These are phyloP conservation scores for Thelephora ganbajun DNA, from an alignment of 768 basidiomycete species.

Conservation along the genomic window DNA sequence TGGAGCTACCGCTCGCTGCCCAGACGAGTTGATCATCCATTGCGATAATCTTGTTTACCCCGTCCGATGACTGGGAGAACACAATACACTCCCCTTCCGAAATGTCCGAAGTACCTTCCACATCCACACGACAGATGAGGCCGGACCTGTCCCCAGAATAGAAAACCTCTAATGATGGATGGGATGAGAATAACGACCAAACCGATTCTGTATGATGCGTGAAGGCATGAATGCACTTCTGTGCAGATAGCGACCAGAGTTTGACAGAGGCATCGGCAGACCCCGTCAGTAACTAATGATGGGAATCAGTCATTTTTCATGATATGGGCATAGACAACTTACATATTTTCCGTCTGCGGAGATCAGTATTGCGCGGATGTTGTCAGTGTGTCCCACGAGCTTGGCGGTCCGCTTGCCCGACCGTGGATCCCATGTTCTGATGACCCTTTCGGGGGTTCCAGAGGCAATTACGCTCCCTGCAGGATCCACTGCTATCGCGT, in stretches of 20 bases:
- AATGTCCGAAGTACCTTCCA: conserved; percentile 67
- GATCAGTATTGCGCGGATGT: conserved; percentile 79
- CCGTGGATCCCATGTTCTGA: conserved; percentile 90
- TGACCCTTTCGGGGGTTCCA: conserved; percentile 83
- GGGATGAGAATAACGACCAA: conserved; percentile 83
- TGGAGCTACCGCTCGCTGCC: conserved; percentile 80
- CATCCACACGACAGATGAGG: conserved; percentile 83
- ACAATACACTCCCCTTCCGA: conserved; percentile 84
- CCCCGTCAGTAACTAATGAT: conserved; percentile 57
- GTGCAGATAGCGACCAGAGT: conserved; percentile 84
- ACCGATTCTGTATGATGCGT: conserved; percentile 90
- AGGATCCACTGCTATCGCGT: conserved; percentile 69
- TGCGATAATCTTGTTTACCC: conserved; percentile 71
- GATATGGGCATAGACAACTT: conserved; percentile 18
- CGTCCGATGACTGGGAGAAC: conserved; percentile 54
- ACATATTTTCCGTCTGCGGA: conserved; percentile 89
- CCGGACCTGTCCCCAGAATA: conserved; percentile 92
- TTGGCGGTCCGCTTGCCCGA: conserved; percentile 70
- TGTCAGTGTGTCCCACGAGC: conserved; percentile 94
- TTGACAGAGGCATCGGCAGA: conserved; percentile 86
- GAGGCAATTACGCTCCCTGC: conserved; percentile 73
- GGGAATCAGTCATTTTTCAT: conserved; percentile 4
- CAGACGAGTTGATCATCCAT: conserved; percentile 80
- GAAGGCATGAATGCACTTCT: conserved; percentile 91
- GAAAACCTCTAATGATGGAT: conserved; percentile 78